phyloP scores from a whole-genome alignment of 2,329 filamentous ascomycete genomes.

The Cladosporium sp. region DNA sequence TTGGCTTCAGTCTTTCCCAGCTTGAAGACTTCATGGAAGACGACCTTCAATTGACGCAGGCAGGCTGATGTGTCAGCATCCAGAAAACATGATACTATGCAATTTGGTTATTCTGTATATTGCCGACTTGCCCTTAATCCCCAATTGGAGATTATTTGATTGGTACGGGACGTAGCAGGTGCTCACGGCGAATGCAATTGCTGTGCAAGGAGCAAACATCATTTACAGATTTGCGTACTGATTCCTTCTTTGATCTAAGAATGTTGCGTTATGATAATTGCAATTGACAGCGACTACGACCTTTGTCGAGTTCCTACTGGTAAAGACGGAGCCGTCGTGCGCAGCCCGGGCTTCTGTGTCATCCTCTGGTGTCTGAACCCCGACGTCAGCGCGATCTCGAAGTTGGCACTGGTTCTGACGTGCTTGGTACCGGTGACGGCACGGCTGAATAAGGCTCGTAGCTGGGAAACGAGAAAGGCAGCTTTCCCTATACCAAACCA shows the following conservation, averaged over 20 bases:
- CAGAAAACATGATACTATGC: neutral
- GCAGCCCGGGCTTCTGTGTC: no score
- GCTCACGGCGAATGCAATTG: no score
- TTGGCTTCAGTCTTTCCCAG: constrained; percentile 29
- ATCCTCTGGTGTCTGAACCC: neutral
- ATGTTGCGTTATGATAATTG: no score
- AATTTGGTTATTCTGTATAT: neutral
- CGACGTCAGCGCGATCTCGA: neutral
- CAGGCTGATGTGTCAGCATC: neutral
- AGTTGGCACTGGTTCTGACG: neutral
- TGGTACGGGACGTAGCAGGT: no score
- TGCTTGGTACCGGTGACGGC: neutral
- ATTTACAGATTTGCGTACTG: no score
- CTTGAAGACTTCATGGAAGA: constrained; percentile 33
- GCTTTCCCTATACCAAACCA: neutral
- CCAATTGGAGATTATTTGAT: no score
- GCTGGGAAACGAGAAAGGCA: neutral
- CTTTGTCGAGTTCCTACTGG: no score
- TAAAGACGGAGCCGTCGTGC: no score
- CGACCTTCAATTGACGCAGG: constrained; percentile 32
- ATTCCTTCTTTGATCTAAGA: no score
- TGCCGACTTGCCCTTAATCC: no score
- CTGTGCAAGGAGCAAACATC: no score
- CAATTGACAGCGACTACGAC: no score
- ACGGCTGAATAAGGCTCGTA: neutral